A percentile compares a stretch with the other conserved stretches of the same genome.
Conservation (phyloP, 768 basidiomycete genomes). For the Russula brevipes region DNA sequence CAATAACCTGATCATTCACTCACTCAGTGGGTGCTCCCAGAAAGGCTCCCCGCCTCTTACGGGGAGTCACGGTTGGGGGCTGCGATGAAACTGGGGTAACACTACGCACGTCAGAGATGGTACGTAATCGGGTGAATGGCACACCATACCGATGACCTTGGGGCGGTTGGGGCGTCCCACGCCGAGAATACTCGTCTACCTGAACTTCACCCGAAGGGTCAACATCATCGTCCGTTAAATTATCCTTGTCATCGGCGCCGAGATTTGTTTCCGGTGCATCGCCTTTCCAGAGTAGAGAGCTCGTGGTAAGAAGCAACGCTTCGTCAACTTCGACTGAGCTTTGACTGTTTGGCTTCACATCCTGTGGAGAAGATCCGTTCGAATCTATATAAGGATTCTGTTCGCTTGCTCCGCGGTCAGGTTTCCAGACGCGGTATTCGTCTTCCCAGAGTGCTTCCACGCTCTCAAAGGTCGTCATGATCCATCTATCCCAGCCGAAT, state of each 20-base stretch:
- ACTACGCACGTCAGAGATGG: background rate
- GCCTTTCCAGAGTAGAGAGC: constrained; percentile 36
- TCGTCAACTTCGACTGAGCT: constrained; percentile 51
- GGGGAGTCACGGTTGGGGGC: constrained; percentile 4
- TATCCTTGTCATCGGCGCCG: constrained; percentile 30
- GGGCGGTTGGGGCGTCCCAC: constrained; percentile 5
- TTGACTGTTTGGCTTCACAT: constrained; percentile 1
- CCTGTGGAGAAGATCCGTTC: constrained; percentile 12
- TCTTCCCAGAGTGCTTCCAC: constrained; percentile 81
- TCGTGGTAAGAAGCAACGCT: constrained; percentile 48
- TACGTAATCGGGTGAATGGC: background rate
- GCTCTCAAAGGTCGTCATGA: constrained; percentile 89
- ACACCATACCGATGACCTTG: constrained; percentile 4
- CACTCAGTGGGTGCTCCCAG: background rate
- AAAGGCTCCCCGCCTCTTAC: constrained; percentile 12
- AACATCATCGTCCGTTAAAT: constrained; percentile 32
- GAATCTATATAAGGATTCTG: constrained; percentile 18
- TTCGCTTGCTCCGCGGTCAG: constrained; percentile 27
- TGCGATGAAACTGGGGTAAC: constrained; percentile 1
- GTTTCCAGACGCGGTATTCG: constrained; percentile 53
- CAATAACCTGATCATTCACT: background rate
- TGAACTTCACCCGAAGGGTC: constrained; percentile 27
- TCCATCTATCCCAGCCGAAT: constrained; percentile 61
- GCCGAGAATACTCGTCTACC: constrained; percentile 17
- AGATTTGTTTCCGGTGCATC: constrained; percentile 26